These are phyloP conservation scores for Xylariaceae sp. DNA, from an alignment of 2,329 filamentous ascomycete genomes.

Conservation along the genomic window DNA sequence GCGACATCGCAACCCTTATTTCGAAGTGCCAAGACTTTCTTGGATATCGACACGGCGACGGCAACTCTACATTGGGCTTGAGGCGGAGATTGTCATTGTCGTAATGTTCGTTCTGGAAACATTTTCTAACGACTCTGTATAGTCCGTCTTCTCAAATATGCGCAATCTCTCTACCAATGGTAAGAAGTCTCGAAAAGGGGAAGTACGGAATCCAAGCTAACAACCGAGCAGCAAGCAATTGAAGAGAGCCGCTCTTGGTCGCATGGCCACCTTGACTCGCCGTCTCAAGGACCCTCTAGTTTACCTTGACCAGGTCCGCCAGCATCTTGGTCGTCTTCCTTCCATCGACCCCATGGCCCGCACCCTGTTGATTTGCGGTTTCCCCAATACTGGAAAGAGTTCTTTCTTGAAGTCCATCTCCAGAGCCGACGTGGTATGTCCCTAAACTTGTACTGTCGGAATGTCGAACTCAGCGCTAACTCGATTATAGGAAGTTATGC, in stretches of 20 bases:
- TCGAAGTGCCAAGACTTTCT: neutral
- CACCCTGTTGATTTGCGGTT: slow-evolving; percentile 92
- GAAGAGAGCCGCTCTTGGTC: slow-evolving; percentile 90
- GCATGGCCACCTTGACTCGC: slow-evolving; percentile 97
- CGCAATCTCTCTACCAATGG: slow-evolving; percentile 93
- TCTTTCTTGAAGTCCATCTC: slow-evolving; percentile 91
- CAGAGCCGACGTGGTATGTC: slow-evolving; percentile 68
- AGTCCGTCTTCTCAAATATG: slow-evolving; percentile 92
- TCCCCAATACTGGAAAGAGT: slow-evolving; percentile 96
- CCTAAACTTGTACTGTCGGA: neutral
- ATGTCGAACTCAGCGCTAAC: slow-evolving; percentile 1
- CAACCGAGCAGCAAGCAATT: slow-evolving; percentile 67
- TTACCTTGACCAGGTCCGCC: slow-evolving; percentile 93
- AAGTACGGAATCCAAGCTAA: neutral
- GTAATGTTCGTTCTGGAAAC: neutral
- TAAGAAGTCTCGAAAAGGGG: neutral
- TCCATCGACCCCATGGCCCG: slow-evolving; percentile 98
- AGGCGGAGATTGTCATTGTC: neutral
- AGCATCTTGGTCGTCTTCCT: slow-evolving; percentile 94
- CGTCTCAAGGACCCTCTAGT: slow-evolving; percentile 89
- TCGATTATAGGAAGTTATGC: slow-evolving; percentile 15
- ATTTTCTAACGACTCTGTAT: slow-evolving; percentile 4
- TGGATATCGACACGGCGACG: neutral
- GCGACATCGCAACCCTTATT: neutral
- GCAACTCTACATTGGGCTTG: neutral